These are phyloP conservation scores for Dalbergia oliveri DNA, from an alignment of 306 rosid genomes.

Conservation along the genomic window DNA sequence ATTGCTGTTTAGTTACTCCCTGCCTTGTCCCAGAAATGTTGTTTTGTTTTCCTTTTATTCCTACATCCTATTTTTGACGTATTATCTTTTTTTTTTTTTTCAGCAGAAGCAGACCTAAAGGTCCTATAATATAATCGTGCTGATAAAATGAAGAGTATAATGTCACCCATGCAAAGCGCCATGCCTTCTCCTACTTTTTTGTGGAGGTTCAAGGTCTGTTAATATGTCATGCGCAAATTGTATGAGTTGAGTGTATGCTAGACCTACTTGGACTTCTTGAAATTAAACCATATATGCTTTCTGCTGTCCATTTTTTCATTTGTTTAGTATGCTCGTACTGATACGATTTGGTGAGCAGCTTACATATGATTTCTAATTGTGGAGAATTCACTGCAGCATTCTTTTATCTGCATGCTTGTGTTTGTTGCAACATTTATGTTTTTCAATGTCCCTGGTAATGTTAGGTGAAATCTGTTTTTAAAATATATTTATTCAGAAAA, in stretches of 20 bases:
- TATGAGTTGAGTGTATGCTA: conserved; percentile 26
- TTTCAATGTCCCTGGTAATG: conserved; percentile 2
- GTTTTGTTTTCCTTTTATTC: conserved; percentile 30
- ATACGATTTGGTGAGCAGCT: neutral
- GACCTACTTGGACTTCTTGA: conserved; percentile 13
- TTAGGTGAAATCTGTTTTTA: conserved; percentile 25
- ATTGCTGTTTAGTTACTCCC: conserved; percentile 32
- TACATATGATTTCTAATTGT: conserved; percentile 17
- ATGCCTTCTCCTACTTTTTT: conserved; percentile 87
- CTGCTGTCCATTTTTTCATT: neutral
- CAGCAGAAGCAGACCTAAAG: conserved; percentile 41
- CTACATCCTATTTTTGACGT: conserved; percentile 4
- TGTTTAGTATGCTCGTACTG: neutral
- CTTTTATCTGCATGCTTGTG: conserved; percentile 32
- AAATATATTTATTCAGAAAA: conserved; percentile 8
- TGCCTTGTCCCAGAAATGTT: neutral
- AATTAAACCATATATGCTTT: neutral
- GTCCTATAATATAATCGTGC: conserved; percentile 32
- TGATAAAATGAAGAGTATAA: conserved; percentile 68
- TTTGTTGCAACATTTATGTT: conserved; percentile 31
- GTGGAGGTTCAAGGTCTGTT: conserved; percentile 91
- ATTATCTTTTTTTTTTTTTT: conserved; percentile 16
- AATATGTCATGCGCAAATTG: conserved; percentile 11
- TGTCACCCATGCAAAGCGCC: conserved; percentile 61
- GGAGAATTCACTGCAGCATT: conserved; percentile 8